phyloP scores from a whole-genome alignment of 805 yeast species.

The Citeromyces nyonsensis region DNA sequence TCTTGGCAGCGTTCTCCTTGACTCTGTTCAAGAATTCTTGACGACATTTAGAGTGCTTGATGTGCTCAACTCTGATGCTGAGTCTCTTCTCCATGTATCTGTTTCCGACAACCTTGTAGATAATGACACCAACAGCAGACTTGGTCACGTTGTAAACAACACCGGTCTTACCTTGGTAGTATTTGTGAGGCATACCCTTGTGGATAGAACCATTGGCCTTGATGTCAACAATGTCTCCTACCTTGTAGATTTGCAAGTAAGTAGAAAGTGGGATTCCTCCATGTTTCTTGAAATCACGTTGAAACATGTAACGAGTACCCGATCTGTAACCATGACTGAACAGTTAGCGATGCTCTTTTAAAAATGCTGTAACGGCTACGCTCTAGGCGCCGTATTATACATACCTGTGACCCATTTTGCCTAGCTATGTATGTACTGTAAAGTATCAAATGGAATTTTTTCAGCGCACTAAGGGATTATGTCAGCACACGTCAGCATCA shows the following conservation, averaged over 20 bases:
- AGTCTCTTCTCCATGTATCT: conserved; percentile 98
- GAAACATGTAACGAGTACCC: conserved; percentile 99
- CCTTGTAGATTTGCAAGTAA: conserved; percentile 95
- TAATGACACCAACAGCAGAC: conserved; percentile 94
- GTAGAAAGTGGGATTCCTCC: conserved; percentile 91
- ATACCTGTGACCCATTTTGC: conserved; percentile 36
- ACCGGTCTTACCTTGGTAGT: conserved; percentile 99
- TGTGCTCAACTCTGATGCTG: conserved; percentile 96
- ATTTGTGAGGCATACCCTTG: conserved; percentile 99
- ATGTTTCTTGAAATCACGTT: conserved; percentile 98
- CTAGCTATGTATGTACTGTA: conserved; percentile 6
- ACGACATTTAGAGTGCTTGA: conserved; percentile 99
- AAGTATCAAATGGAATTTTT: conserved; percentile 1
- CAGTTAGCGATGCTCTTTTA: conserved; percentile 5
- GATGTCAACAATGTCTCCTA: conserved; percentile 98
- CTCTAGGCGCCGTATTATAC: conserved; percentile 6
- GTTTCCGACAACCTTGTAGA: conserved; percentile 98
- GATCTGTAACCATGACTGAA: conserved; percentile 97
- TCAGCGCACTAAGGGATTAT: too few relatives aligned
- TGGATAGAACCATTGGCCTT: conserved; percentile 98
- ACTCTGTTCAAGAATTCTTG: conserved; percentile 98
- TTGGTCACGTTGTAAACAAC: conserved; percentile 97
- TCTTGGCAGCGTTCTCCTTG: conserved; percentile 88
- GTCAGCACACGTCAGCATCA: too few relatives aligned
- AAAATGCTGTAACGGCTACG: too few relatives aligned